Conservation (phyloP, 2,329 filamentous ascomycete species). For the Pyrenophora graminea region DNA sequence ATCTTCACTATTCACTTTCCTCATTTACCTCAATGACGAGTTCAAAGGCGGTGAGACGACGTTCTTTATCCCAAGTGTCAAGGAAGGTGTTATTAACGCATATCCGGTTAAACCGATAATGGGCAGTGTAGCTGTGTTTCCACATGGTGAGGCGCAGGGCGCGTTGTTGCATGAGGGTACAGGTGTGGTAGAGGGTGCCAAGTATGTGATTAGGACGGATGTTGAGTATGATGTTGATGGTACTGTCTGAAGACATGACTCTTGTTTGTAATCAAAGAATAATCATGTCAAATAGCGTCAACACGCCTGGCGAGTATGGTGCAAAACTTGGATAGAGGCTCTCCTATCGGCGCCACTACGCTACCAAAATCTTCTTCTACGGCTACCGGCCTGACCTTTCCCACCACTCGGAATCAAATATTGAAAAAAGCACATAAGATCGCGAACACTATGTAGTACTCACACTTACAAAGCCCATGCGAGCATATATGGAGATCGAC, state of each 20-base stretch:
- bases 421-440: too few species aligned
- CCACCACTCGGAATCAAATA: too few species aligned
- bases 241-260: not conserved
- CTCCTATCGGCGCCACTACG: too few species aligned
- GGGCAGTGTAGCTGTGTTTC: constrained; percentile 70
- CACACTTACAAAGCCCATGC: too few species aligned
- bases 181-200: constrained; percentile 67
- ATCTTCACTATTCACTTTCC: constrained; percentile 70
- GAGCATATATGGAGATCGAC: too few species aligned
- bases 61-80: constrained; percentile 67
- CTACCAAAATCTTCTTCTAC: too few species aligned
- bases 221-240: constrained; percentile 66
- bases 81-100: constrained; percentile 69
- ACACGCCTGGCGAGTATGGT: too few species aligned
- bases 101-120: constrained; percentile 71
- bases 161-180: constrained; percentile 72
- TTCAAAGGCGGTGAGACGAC: constrained; percentile 74
- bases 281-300: too few species aligned
- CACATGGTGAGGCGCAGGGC: constrained; percentile 69
- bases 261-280: too few species aligned
- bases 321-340: too few species aligned
- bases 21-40: constrained; percentile 72
- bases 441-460: too few species aligned
- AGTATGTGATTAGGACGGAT: constrained; percentile 73
- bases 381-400: too few species aligned